Conservation (phyloP, 2,329 filamentous ascomycete genomes). For the Hymenoscyphus repandus region DNA sequence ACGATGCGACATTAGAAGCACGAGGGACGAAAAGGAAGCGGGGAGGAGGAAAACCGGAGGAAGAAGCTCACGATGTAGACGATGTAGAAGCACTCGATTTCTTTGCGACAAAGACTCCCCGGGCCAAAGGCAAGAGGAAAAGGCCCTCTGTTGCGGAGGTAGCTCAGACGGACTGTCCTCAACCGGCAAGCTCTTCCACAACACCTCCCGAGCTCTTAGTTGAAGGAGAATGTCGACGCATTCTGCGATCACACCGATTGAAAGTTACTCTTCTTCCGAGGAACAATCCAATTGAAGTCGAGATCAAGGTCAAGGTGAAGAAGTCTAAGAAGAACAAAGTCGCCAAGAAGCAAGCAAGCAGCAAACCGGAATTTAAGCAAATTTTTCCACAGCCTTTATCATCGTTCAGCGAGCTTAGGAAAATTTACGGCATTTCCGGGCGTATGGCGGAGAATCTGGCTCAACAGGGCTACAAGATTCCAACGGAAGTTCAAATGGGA, state of each 20-base stretch:
- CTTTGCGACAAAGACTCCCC: slow-evolving; percentile 45
- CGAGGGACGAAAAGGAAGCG: slow-evolving; percentile 53
- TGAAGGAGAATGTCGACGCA: slow-evolving; percentile 66
- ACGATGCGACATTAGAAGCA: slow-evolving; percentile 44
- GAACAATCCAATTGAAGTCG: slow-evolving; percentile 27
- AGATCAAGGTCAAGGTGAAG: slow-evolving; percentile 37
- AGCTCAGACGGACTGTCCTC: slow-evolving; percentile 1
- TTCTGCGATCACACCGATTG: slow-evolving; percentile 74
- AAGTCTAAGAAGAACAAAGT: slow-evolving; percentile 45
- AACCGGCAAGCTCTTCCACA: slow-evolving; percentile 1
- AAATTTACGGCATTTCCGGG: slow-evolving; percentile 66
- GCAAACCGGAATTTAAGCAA: slow-evolving; percentile 48
- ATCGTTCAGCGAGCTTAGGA: slow-evolving; percentile 68
- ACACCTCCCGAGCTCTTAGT: slow-evolving; percentile 40
- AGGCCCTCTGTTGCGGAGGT: slow-evolving; percentile 17
- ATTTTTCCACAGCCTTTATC: slow-evolving; percentile 76
- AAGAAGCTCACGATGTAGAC: slow-evolving; percentile 32
- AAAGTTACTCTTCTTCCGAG: slow-evolving; percentile 74
- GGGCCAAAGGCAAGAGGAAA: slow-evolving; percentile 20
- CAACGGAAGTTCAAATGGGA: slow-evolving; percentile 90
- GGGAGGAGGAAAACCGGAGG: slow-evolving; percentile 31
- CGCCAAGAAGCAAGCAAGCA: slow-evolving; percentile 36
- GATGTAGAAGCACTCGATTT: slow-evolving; percentile 43
- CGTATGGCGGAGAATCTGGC: slow-evolving; percentile 73
- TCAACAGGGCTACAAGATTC: slow-evolving; percentile 78